A percentile compares a stretch with the other conserved stretches of the same genome.
Conservation (phyloP, 2,329 filamentous ascomycete genomes). For the Orbilia javanica region DNA sequence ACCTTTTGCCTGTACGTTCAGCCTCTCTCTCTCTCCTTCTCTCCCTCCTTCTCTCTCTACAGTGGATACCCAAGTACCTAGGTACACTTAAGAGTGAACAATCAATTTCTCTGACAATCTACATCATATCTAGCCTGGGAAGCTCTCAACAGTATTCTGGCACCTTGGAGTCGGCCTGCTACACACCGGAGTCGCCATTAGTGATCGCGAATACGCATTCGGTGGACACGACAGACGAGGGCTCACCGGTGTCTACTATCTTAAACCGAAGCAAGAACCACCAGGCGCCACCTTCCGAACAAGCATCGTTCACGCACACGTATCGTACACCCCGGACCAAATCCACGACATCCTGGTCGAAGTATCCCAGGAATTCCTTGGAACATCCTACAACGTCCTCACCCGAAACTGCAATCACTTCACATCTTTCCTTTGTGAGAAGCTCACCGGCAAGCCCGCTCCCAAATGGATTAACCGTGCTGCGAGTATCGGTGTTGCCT, state of each 20-base stretch:
- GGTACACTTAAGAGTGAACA: too few species aligned
- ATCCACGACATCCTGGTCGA: slow-evolving; percentile 77
- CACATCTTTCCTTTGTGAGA: slow-evolving; percentile 79
- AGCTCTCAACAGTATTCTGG: slow-evolving; percentile 82
- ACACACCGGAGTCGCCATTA: slow-evolving; percentile 85
- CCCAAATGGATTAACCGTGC: slow-evolving; percentile 85
- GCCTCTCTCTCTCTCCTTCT: too few species aligned
- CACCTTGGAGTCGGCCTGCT: slow-evolving; percentile 80
- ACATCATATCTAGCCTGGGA: slow-evolving; percentile 75
- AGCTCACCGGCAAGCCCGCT: slow-evolving; percentile 77
- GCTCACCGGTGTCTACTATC: slow-evolving; percentile 86
- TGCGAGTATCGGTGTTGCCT: slow-evolving; percentile 82
- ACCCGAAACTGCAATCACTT: slow-evolving; percentile 92
- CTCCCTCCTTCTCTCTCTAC: too few species aligned
- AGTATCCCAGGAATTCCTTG: slow-evolving; percentile 79
- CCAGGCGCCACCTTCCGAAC: slow-evolving; percentile 82
- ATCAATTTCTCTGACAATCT: slow-evolving; percentile 36
- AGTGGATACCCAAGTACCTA: too few species aligned
- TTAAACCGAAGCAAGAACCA: slow-evolving; percentile 77
- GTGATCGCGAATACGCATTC: slow-evolving; percentile 84
- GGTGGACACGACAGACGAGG: slow-evolving; percentile 80
- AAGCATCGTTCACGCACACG: slow-evolving; percentile 83
- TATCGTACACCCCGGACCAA: slow-evolving; percentile 76
- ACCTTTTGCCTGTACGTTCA: slow-evolving; percentile 75
- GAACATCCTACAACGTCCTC: slow-evolving; percentile 82